Conservation (phyloP, 2,329 filamentous ascomycete genomes). For the Aaosphaeria pasadenensis region DNA sequence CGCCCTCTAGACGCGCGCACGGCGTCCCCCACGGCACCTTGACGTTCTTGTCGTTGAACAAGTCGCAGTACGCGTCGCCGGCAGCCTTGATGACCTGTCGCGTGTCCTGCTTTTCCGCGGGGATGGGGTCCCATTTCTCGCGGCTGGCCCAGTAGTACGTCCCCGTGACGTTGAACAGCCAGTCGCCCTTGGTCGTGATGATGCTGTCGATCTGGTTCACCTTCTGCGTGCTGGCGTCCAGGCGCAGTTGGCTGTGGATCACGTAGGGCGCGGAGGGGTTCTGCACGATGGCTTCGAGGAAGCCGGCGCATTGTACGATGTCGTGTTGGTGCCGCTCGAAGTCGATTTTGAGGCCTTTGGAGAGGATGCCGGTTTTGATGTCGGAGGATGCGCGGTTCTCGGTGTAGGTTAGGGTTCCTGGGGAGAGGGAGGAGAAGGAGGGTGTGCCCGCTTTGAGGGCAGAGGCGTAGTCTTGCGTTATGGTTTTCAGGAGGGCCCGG, state of each 20-base stretch:
- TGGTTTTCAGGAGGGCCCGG: constrained; percentile 12
- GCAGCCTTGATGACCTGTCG: constrained; percentile 11
- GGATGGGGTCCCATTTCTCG: constrained; percentile 11
- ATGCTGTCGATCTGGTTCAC: constrained; percentile 19
- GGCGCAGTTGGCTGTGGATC: constrained; percentile 22
- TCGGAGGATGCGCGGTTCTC: constrained; percentile 23
- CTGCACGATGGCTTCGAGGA: constrained; percentile 26
- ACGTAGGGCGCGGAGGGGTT: constrained; percentile 23
- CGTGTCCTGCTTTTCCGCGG: constrained; percentile 7
- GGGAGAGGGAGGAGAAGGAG: constrained; percentile 13
- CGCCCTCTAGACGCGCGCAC: constrained; percentile 23
- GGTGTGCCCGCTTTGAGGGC: constrained; percentile 20
- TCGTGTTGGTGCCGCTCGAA: constrained; percentile 25
- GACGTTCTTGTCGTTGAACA: constrained; percentile 10
- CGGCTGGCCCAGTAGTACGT: constrained; percentile 7
- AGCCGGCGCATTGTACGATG: constrained; percentile 22
- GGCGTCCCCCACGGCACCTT: constrained; percentile 20
- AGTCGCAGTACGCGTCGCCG: constrained; percentile 11
- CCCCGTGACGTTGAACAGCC: constrained; percentile 22
- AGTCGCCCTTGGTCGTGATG: constrained; percentile 23
- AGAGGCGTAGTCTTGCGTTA: constrained; percentile 15
- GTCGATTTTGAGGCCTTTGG: constrained; percentile 19
- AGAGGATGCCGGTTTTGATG: constrained; percentile 17
- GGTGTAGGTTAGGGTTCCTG: constrained; percentile 14
- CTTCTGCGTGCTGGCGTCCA: constrained; percentile 19